Percentiles rank a stretch among this genome's conserved stretches.
Conservation (phyloP, 352 stramenopile species). For the Phytophthora aleatoria region DNA sequence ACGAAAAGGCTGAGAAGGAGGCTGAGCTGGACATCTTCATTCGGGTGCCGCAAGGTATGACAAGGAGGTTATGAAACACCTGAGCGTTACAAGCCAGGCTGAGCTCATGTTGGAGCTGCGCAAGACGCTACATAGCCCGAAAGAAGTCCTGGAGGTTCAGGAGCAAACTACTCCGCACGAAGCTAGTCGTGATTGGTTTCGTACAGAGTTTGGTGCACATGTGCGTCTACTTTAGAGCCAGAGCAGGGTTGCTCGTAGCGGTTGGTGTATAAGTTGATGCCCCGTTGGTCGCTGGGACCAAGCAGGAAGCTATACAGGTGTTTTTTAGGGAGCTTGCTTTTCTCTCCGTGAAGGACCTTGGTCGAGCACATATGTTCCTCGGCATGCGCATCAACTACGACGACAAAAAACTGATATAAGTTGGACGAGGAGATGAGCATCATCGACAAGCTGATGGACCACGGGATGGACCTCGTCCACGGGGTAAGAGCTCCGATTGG, state of each 20-base stretch:
- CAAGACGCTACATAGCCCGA: neutral
- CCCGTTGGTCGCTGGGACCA: neutral
- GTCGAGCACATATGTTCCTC: neutral
- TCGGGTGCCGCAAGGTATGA: neutral
- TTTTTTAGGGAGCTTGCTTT: neutral
- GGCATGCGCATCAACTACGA: neutral
- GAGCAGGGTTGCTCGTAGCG: neutral
- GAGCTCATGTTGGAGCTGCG: conserved; percentile 1
- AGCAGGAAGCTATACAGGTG: neutral
- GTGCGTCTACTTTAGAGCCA: neutral
- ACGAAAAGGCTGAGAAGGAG: neutral
- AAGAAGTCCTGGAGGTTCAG: neutral
- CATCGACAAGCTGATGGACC: neutral
- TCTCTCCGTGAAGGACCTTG: neutral
- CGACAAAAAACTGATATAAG: neutral
- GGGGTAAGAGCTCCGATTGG: neutral
- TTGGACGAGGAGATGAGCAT: conserved; percentile 3
- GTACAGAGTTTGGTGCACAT: neutral
- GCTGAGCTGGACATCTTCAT: neutral
- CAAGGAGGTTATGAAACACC: neutral
- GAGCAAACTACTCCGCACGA: neutral
- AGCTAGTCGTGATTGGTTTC: neutral
- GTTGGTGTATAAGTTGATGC: neutral
- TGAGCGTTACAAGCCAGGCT: neutral
- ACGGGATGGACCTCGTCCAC: neutral